Evolutionary conservation across 2,329 filamentous ascomycete genomes (phyloP).

Genomic region (Alternaria gansuensis): DNA sequence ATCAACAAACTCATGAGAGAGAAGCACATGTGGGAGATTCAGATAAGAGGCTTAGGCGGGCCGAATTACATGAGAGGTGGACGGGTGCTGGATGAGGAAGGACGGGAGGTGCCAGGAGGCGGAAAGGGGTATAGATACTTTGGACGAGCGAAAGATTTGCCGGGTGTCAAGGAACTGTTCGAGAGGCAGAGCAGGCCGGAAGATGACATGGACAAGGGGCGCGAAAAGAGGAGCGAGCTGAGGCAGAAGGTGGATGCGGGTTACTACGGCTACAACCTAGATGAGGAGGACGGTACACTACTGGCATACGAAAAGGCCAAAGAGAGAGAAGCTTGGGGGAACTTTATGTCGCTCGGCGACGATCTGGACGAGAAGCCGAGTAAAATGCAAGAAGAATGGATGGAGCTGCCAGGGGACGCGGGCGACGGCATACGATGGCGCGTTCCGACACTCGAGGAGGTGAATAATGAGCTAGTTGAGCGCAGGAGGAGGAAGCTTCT

Average conservation of each 20-base stretch:
- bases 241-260: constrained; percentile 84
- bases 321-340: constrained; percentile 81
- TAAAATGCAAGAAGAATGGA: constrained; percentile 66
- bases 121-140: constrained; percentile 90
- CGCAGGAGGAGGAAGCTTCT: constrained; percentile 82
- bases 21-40: constrained; percentile 99
- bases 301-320: constrained; percentile 82
- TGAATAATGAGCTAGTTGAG: constrained; percentile 93
- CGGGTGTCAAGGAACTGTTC: constrained; percentile 89
- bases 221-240: constrained; percentile 74
- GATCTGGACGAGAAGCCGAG: constrained; percentile 46
- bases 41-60: constrained; percentile 93
- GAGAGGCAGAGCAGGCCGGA: constrained; percentile 48
- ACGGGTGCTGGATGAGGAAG: constrained; percentile 64
- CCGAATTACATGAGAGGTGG: constrained; percentile 92
- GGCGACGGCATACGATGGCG: constrained; percentile 86
- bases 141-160: constrained; percentile 85
- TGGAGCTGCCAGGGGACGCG: constrained; percentile 83
- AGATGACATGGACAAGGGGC: constrained; percentile 66
- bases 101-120: constrained; percentile 66
- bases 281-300: constrained; percentile 86
- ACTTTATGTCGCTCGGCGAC: constrained; percentile 67
- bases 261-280: constrained; percentile 94
- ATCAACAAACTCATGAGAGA: constrained; percentile 99
- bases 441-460: constrained; percentile 85